Conservation (phyloP, 805 yeast species). For the Candida sonorensis region DNA sequence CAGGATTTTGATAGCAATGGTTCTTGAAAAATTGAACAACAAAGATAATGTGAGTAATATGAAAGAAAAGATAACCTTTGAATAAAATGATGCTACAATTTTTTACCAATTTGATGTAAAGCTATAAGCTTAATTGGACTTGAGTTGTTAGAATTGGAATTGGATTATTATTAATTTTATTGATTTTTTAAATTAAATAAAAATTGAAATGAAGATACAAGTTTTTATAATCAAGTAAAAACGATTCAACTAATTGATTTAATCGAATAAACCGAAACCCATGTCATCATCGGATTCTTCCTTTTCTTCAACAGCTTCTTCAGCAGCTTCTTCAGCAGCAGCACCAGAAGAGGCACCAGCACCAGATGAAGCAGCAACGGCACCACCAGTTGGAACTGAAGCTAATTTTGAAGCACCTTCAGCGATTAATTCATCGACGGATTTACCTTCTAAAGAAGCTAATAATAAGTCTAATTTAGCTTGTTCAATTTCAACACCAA, state of each 20-base stretch:
- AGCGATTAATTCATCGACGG: constrained; percentile 81
- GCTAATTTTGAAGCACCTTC: constrained; percentile 96
- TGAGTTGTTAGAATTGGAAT: not conserved
- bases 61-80: not conserved
- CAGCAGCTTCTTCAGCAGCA: constrained; percentile 66
- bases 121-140: too few species aligned
- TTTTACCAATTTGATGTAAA: too few species aligned
- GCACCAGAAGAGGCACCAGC: constrained; percentile 68
- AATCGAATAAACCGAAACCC: constrained; percentile 52
- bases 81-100: too few species aligned
- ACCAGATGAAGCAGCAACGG: constrained; percentile 75
- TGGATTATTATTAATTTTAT: constrained; percentile 2
- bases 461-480: constrained; percentile 76
- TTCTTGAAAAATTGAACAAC: constrained; percentile 9
- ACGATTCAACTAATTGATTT: constrained; percentile 11
- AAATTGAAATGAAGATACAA: too few species aligned
- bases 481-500: constrained; percentile 93
- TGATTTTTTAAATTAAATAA: too few species aligned
- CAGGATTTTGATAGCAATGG: constrained; percentile 12
- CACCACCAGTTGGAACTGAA: constrained; percentile 97
- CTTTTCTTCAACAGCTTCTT: constrained; percentile 54
- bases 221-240: too few species aligned
- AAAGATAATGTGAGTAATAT: constrained; percentile 1
- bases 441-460: constrained; percentile 88
- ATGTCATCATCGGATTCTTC: constrained; percentile 69